Conservation (phyloP, 805 yeast species). For the Schizosaccharomyces cryophilus region DNA sequence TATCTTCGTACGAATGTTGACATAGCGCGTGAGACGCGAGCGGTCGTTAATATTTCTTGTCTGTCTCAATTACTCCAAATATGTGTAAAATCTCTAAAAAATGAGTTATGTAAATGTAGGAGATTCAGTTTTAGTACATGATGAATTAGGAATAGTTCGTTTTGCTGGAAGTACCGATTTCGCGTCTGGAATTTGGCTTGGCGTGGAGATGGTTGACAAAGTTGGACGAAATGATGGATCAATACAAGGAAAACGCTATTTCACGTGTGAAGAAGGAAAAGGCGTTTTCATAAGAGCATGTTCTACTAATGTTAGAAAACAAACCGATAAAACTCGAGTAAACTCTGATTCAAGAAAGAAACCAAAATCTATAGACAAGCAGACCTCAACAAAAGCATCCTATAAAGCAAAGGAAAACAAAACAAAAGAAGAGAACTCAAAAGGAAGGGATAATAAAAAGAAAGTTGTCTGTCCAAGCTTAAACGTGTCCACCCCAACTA, state of each 20-base stretch:
- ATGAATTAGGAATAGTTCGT: not conserved
- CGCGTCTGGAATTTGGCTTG: constrained; percentile 35
- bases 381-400: not conserved
- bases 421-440: no score
- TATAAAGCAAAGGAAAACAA: no score
- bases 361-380: not conserved
- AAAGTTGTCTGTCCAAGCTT: no score
- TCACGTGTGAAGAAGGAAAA: constrained; percentile 13
- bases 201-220: constrained; percentile 65
- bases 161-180: constrained; percentile 6
- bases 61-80: no score
- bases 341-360: not conserved
- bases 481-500: no score
- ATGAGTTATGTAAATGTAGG: not conserved
- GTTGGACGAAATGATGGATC: constrained; percentile 69
- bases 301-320: not conserved
- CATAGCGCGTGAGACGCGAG: no score
- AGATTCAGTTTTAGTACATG: not conserved
- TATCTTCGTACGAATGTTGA: no score
- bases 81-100: not conserved
- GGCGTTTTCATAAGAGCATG: constrained; percentile 1
- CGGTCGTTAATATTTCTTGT: no score
- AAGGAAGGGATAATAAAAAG: no score
- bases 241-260: constrained; percentile 34
- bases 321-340: not conserved